Conservation (phyloP, 208 protist genomes). For the Kentomonas sorsogonicus region DNA sequence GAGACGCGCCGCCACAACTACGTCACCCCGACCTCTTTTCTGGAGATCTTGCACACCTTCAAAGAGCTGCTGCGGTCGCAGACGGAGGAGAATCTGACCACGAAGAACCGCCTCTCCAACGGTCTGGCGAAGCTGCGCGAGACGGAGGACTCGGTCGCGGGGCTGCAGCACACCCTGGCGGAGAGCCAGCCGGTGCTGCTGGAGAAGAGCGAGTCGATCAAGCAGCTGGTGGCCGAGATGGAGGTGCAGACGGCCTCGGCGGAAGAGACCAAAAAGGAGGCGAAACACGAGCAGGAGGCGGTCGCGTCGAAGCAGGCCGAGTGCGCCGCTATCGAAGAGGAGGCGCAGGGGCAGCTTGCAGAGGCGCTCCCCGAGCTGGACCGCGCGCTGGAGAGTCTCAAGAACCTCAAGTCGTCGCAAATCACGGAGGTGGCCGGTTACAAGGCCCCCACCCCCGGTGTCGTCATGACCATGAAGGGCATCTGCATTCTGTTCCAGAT, state of each 20-base stretch:
- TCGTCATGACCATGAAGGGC: conserved; percentile 97
- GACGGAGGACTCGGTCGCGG: conserved; percentile 91
- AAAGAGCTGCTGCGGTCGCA: conserved; percentile 76
- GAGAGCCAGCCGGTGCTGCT: conserved; percentile 94
- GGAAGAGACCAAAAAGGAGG: conserved; percentile 88
- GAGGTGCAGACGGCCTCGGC: conserved; percentile 90
- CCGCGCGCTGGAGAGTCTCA: conserved; percentile 92
- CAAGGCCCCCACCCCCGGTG: conserved; percentile 92
- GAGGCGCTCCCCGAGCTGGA: conserved; percentile 97
- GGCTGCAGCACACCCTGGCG: conserved; percentile 91
- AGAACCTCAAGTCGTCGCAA: conserved; percentile 94
- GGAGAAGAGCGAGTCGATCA: conserved; percentile 92
- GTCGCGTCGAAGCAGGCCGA: conserved; percentile 91
- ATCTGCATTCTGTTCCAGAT: conserved; percentile 98
- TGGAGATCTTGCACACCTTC: conserved; percentile 95
- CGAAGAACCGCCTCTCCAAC: conserved; percentile 86
- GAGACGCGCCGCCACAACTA: conserved; percentile 95
- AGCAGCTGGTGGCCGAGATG: conserved; percentile 92
- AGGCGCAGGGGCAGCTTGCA: conserved; percentile 93
- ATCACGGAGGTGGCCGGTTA: conserved; percentile 96
- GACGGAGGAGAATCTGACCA: conserved; percentile 70
- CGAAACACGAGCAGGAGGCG: conserved; percentile 89
- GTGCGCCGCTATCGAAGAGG: conserved; percentile 92
- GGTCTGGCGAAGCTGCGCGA: conserved; percentile 94
- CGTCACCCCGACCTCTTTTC: conserved; percentile 98